Percentiles rank a stretch among this genome's conserved stretches.
Evolutionary conservation across 331 rosid species (phyloP).

Genomic region (Pyracantha coccinea): DNA sequence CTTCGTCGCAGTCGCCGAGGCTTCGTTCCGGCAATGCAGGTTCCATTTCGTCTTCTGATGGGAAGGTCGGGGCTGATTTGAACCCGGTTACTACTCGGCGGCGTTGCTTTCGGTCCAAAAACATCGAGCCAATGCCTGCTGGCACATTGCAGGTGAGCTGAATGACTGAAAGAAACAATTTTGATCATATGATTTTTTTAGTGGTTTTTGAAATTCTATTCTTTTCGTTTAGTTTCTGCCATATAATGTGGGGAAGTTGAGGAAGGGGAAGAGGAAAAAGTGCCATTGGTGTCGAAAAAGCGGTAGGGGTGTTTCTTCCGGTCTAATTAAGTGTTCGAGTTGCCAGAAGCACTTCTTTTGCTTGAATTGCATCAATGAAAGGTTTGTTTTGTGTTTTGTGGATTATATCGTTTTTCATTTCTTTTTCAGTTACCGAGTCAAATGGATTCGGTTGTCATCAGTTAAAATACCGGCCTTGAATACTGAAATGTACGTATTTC

Average conservation of each 20-base stretch:
- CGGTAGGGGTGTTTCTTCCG: conserved; percentile 22
- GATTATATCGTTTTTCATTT: no score
- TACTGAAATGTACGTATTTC: neutral
- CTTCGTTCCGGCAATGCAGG: conserved; percentile 45
- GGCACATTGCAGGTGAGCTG: conserved; percentile 56
- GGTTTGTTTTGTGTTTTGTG: conserved; percentile 37
- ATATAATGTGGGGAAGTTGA: conserved; percentile 33
- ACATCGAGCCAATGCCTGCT: conserved; percentile 53
- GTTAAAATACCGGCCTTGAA: neutral
- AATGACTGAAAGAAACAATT: neutral
- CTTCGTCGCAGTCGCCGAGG: conserved; percentile 28
- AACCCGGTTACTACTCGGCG: conserved; percentile 18
- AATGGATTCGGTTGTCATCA: neutral
- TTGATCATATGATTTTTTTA: neutral
- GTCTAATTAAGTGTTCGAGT: conserved; percentile 60
- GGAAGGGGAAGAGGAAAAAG: conserved; percentile 55
- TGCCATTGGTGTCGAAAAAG: conserved; percentile 88
- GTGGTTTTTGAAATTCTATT: neutral
- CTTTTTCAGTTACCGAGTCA: no score
- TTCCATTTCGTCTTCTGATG: conserved; percentile 50
- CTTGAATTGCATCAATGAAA: conserved; percentile 76
- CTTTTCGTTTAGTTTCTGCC: conserved; percentile 39
- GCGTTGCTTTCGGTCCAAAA: conserved; percentile 84
- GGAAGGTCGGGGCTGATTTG: conserved; percentile 42
- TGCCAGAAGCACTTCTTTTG: conserved; percentile 82